Evolutionary conservation across 1,284 basidiomycete species (phyloP).

Genomic region (Gastroboletus turbinatus): DNA sequence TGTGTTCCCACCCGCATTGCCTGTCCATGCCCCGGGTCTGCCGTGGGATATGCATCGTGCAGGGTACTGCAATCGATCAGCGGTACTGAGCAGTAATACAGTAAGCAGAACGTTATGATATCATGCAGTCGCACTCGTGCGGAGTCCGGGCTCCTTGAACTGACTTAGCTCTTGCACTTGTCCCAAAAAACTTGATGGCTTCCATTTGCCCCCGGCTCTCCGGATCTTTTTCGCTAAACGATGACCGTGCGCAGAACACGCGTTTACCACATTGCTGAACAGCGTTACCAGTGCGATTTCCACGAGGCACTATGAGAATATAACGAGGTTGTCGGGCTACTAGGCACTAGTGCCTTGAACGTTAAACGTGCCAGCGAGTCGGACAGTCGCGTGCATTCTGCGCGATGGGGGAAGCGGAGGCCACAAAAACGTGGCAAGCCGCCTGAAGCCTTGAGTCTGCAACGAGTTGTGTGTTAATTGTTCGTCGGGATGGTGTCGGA

Average conservation of each 20-base stretch:
- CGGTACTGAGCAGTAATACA: not conserved
- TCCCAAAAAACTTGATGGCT: not conserved
- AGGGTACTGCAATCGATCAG: slow-evolving; percentile 12
- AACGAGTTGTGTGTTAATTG: not conserved
- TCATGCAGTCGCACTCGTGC: not conserved
- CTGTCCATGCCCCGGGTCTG: slow-evolving; percentile 5
- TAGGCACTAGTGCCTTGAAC: slow-evolving; percentile 2
- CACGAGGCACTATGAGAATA: slow-evolving; percentile 23
- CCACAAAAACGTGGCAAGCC: slow-evolving; percentile 12
- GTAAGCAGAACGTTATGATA: slow-evolving; percentile 3
- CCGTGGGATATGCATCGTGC: not conserved
- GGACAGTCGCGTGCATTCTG: slow-evolving; percentile 4
- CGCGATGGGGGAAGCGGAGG: not conserved
- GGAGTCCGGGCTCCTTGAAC: not conserved
- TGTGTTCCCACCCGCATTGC: slow-evolving; percentile 22
- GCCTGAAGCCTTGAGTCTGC: not conserved
- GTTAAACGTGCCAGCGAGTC: slow-evolving; percentile 11
- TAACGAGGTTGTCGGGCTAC: slow-evolving; percentile 16
- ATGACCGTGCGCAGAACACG: slow-evolving; percentile 19
- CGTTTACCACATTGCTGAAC: slow-evolving; percentile 13
- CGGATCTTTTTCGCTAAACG: slow-evolving; percentile 22
- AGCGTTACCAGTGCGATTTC: not conserved
- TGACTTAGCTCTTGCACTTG: slow-evolving; percentile 2
- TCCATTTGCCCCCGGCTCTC: slow-evolving; percentile 11
- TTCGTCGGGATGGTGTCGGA: slow-evolving; percentile 15